Evolutionary conservation across 106 monocot species (phyloP), one percentile per base, ranked within the genome.

Genomic region (Platanthera guangdongensis): DNA sequence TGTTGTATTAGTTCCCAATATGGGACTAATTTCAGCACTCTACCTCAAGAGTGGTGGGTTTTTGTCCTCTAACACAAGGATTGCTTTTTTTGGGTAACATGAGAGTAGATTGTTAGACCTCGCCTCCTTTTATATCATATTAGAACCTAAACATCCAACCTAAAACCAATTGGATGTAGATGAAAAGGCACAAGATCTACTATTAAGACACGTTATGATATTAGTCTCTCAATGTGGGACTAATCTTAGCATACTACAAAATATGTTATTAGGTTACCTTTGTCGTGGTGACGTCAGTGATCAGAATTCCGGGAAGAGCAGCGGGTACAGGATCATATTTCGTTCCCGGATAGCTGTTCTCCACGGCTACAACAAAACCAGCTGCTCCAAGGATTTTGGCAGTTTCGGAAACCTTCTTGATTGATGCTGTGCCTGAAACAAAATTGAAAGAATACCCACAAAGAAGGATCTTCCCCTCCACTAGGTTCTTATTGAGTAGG

Each of bases 371-470:
- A 76, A 93, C 77, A 78, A 97, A 97, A 9, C 96, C 96, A 63
- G 86, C 93, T 47, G 96, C 96, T 72, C 93, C 93, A 78, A 97
- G 96, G 83, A 52, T 86, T 72, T 82, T 91, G 5, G 93, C 91
- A 25, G 96, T 97, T 69, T 97, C 78, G 75, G 89, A 90, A 7
- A 91, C 93, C 70, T 89, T 97, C 77, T 88, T 93, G 75, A 97
- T 88, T 19, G 96, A 97, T 83, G 96, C 93, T 51, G 82, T 93
- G 28, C 96, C 96, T 50, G 93, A 93, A 75, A 97, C 75, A 71
- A 91, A 97, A 79, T 86, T 97, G 82, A 93, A 97, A 22, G 96
- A 97, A 80, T 91, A 97, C 6, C 96, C 96, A 83, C 96, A 97
- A 51, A 97, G 78, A 72, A 97, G 85, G 73, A 97, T 93, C 10